A percentile compares a stretch with the other conserved stretches of the same genome.
Evolutionary conservation across 768 basidiomycete genomes (phyloP).

Genomic region (Serendipita sp.): DNA sequence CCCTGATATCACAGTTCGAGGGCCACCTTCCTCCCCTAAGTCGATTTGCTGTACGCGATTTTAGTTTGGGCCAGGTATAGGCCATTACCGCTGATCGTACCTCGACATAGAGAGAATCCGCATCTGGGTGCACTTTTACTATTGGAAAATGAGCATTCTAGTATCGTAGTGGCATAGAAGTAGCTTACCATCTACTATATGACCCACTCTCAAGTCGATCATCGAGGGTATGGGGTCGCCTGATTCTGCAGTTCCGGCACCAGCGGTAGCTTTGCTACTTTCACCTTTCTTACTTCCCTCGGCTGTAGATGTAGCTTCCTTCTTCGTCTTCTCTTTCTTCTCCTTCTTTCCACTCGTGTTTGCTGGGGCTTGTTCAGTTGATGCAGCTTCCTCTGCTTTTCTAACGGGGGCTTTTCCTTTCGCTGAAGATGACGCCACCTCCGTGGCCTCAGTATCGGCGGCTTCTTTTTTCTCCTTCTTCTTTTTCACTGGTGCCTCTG

Average conservation of each 20-base stretch:
- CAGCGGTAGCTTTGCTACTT: constrained; percentile 14
- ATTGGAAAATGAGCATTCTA: neutral
- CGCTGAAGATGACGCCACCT: constrained; percentile 13
- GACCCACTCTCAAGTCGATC: constrained; percentile 92
- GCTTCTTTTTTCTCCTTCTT: constrained; percentile 44
- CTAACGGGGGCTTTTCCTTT: constrained; percentile 6
- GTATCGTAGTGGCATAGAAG: neutral
- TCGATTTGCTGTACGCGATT: constrained; percentile 63
- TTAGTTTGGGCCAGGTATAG: neutral
- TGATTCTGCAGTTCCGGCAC: constrained; percentile 36
- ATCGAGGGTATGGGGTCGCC: constrained; percentile 86
- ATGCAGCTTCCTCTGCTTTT: constrained; percentile 8
- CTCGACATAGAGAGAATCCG: constrained; percentile 94
- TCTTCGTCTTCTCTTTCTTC: constrained; percentile 30
- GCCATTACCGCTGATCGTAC: constrained; percentile 21
- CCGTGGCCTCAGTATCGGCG: constrained; percentile 16
- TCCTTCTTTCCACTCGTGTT: constrained; percentile 17
- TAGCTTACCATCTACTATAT: constrained; percentile 69
- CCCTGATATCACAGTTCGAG: constrained; percentile 91
- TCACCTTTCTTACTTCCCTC: constrained; percentile 20
- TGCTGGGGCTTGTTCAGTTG: neutral
- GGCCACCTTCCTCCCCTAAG: constrained; percentile 85
- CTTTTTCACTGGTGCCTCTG: constrained; percentile 56
- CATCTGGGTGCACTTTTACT: constrained; percentile 96
- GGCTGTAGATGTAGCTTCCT: constrained; percentile 26